A percentile compares a stretch with the other conserved stretches of the same genome.
Evolutionary conservation across 139 green algal genomes (phyloP).

Genomic region (Diplosphaera chodatii): DNA sequence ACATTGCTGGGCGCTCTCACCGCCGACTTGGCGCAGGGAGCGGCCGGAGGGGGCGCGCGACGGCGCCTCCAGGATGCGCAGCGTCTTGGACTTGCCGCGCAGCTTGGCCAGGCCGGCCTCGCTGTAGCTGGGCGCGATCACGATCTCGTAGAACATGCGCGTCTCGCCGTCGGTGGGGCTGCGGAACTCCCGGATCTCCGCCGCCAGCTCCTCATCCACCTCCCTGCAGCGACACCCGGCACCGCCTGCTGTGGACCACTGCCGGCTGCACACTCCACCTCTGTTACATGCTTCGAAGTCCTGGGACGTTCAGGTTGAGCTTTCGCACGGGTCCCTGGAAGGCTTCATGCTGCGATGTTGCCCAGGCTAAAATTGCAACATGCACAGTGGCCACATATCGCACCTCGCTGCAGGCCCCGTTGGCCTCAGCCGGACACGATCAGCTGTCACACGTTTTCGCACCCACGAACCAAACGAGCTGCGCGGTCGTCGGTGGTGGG

Average conservation of each 20-base stretch:
- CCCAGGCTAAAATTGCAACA: no score
- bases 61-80: conserved; percentile 95
- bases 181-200: conserved; percentile 88
- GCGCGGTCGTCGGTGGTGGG: no score
- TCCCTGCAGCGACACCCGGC: conserved; percentile 11
- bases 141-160: conserved; percentile 99
- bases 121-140: conserved; percentile 94
- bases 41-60: conserved; percentile 52
- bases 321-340: no score
- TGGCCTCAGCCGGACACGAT: no score
- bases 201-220: conserved; percentile 77
- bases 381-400: no score
- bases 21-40: conserved; percentile 76
- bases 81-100: conserved; percentile 96
- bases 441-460: no score
- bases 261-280: no score
- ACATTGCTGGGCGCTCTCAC: conserved; percentile 2
- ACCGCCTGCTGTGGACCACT: not conserved
- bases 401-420: no score
- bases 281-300: no score
- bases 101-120: conserved; percentile 84
- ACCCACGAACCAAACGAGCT: no score
- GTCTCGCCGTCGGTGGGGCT: conserved; percentile 92
- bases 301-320: no score
- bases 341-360: no score